phyloP scores from a whole-genome alignment of 257 asterid genomes.

The Lycium barbarum region DNA sequence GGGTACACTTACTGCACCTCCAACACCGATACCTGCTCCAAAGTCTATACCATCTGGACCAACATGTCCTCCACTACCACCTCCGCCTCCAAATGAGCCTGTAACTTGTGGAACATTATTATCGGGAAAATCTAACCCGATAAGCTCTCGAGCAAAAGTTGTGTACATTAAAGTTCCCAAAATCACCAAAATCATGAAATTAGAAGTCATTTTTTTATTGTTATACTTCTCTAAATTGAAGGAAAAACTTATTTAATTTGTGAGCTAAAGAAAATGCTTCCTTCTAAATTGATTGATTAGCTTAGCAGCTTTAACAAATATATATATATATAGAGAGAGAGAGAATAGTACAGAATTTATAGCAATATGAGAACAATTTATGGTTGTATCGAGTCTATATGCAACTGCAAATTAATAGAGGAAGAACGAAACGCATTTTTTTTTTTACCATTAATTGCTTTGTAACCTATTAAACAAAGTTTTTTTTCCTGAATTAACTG shows the following conservation, averaged over 20 bases:
- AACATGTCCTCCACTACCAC: conserved; percentile 14
- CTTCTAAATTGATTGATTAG: no score
- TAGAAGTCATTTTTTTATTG: not conserved
- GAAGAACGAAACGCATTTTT: not conserved
- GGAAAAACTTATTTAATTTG: not conserved
- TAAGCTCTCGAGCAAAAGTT: conserved; percentile 18
- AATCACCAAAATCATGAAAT: conserved; percentile 21
- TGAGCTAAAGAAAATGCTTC: not conserved
- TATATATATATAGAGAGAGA: no score
- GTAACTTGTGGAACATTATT: conserved; percentile 13
- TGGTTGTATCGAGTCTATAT: not conserved
- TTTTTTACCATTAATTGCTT: not conserved
- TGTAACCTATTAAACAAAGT: not conserved
- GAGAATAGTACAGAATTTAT: not conserved
- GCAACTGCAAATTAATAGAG: conserved; percentile 5
- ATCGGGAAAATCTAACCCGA: not conserved
- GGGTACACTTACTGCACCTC: not conserved
- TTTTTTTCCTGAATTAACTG: not conserved
- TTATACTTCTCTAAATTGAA: not conserved
- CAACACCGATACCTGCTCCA: conserved; percentile 18
- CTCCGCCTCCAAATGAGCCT: conserved; percentile 23
- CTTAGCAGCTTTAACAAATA: no score
- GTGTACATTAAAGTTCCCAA: conserved; percentile 25
- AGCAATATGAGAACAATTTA: not conserved
- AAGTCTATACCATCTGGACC: conserved; percentile 22